Evolutionary conservation across 139 green algal genomes (phyloP).

Genomic region (Tetradesmus obliquus): DNA sequence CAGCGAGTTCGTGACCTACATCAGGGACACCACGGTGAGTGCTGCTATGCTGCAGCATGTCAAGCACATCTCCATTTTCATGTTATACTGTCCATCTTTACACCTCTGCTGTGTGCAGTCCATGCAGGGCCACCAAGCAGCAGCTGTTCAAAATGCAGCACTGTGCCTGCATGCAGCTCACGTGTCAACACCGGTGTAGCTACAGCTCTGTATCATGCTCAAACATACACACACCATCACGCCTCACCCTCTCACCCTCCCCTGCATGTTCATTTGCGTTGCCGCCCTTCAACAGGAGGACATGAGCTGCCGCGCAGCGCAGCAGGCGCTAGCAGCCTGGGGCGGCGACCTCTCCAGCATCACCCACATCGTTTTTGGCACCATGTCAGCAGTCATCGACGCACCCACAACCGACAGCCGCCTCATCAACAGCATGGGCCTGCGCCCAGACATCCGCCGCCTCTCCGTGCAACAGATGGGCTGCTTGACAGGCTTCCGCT

Average conservation of each 20-base stretch:
- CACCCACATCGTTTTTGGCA: conserved; percentile 9
- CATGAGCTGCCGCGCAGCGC: neutral
- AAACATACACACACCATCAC: too few relatives aligned
- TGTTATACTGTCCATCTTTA: too few relatives aligned
- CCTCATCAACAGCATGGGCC: conserved; percentile 8
- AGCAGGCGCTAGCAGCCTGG: neutral
- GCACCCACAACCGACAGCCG: neutral
- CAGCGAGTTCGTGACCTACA: conserved; percentile 5
- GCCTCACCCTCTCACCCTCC: too few relatives aligned
- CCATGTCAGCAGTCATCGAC: conserved; percentile 3
- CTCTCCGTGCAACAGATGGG: neutral
- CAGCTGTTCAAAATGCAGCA: too few relatives aligned
- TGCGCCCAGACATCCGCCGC: neutral
- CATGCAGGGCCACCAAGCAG: too few relatives aligned
- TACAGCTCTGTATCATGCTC: too few relatives aligned
- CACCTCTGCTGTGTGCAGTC: too few relatives aligned
- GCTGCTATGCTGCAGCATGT: neutral
- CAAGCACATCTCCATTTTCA: too few relatives aligned
- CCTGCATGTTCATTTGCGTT: too few relatives aligned
- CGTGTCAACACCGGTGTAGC: too few relatives aligned
- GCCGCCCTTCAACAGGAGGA: neutral
- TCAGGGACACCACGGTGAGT: conserved; percentile 2
- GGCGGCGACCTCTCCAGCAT: neutral
- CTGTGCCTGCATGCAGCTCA: too few relatives aligned
- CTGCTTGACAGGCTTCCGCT: neutral